phyloP scores from a whole-genome alignment of 768 basidiomycete species.

The Pisolithus microcarpus region DNA sequence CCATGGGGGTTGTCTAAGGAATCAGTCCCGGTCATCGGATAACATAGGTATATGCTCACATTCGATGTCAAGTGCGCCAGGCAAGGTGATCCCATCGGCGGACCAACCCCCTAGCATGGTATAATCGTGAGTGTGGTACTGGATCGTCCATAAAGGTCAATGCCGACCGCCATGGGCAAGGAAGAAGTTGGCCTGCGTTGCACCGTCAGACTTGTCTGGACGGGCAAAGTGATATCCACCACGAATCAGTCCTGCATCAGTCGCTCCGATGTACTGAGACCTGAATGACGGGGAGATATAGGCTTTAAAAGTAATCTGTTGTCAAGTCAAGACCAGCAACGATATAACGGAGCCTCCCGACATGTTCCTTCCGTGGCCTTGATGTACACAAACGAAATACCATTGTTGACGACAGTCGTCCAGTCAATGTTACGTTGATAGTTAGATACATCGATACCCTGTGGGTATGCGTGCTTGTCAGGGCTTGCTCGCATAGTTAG shows the following conservation, averaged over 20 bases:
- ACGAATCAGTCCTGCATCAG: constrained; percentile 48
- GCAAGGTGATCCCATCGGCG: constrained; percentile 51
- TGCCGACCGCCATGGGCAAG: constrained; percentile 45
- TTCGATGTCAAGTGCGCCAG: constrained; percentile 59
- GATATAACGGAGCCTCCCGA: constrained; percentile 16
- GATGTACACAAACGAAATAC: constrained; percentile 52
- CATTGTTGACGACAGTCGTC: constrained; percentile 43
- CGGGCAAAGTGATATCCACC: constrained; percentile 58
- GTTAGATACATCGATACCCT: constrained; percentile 51
- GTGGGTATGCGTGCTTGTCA: constrained; percentile 31
- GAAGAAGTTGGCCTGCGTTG: constrained; percentile 54
- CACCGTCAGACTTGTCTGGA: constrained; percentile 47
- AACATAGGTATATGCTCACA: constrained; percentile 29
- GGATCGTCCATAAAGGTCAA: background rate
- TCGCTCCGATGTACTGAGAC: constrained; percentile 50
- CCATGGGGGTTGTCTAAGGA: constrained; percentile 45
- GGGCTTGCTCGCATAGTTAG: constrained; percentile 3
- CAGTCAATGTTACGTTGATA: constrained; percentile 47
- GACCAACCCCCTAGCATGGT: constrained; percentile 42
- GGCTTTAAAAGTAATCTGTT: constrained; percentile 17
- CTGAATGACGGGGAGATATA: constrained; percentile 28
- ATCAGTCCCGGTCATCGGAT: background rate
- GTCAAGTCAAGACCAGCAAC: background rate
- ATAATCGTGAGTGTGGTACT: background rate
- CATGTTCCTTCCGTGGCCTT: constrained; percentile 63